A percentile compares a stretch with the other conserved stretches of the same genome.
These are phyloP conservation scores for Verticillium albo-atrum DNA, from an alignment of 2,329 filamentous ascomycete genomes.

Conservation along the genomic window DNA sequence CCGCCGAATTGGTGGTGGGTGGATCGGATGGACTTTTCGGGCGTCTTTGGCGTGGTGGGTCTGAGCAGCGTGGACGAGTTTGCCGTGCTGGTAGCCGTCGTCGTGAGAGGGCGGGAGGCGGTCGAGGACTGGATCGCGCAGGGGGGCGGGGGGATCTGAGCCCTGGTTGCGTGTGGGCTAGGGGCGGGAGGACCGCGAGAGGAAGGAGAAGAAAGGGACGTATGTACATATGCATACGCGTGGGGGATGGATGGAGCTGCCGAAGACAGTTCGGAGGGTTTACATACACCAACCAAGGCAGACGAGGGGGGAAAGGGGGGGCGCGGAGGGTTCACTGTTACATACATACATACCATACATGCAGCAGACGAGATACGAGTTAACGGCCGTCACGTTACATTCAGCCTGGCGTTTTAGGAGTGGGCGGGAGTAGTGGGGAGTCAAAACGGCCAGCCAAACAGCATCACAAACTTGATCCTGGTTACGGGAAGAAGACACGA, in stretches of 20 bases:
- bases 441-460: neutral
- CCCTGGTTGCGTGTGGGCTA: neutral
- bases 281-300: neutral
- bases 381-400: neutral
- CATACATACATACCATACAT: neutral
- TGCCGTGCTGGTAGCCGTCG: slow-evolving; percentile 9
- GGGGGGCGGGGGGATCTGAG: neutral
- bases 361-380: neutral
- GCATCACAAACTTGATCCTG: too few relatives aligned
- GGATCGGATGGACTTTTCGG: slow-evolving; percentile 11
- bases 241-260: neutral
- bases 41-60: slow-evolving; percentile 9
- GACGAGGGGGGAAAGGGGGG: neutral
- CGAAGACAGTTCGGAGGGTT: neutral
- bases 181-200: neutral
- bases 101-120: slow-evolving; percentile 8
- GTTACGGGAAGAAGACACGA: too few relatives aligned
- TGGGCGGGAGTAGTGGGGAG: neutral
- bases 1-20: slow-evolving; percentile 9
- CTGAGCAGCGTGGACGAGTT: slow-evolving; percentile 12
- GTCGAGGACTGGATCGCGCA: slow-evolving; percentile 13
- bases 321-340: too few relatives aligned
- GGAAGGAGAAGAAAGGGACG: too few relatives aligned
- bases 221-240: neutral
- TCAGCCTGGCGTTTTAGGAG: neutral